Evolutionary conservation across 495 filamentous ascomycete species (phyloP).

Genomic region (Annulohypoxylon maeteangense): DNA sequence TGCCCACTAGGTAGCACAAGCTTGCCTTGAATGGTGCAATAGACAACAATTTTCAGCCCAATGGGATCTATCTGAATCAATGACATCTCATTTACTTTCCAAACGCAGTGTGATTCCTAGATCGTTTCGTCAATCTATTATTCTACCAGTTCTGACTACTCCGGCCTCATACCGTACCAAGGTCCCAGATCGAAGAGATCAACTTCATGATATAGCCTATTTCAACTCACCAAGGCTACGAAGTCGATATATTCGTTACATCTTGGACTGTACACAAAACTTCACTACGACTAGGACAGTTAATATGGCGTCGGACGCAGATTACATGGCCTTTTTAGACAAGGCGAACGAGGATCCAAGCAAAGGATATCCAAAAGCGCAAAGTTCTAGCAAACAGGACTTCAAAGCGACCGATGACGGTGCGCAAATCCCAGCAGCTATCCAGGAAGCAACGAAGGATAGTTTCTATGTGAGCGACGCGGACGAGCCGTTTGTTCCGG

Average conservation of each 20-base stretch:
- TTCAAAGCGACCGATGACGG: constrained; percentile 65
- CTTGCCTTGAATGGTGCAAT: background rate
- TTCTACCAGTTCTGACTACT: background rate
- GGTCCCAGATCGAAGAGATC: background rate
- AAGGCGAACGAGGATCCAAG: constrained; percentile 80
- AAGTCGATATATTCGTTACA: constrained; percentile 18
- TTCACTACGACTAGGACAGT: constrained; percentile 34
- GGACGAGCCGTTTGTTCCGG: constrained; percentile 84
- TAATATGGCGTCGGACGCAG: constrained; percentile 79
- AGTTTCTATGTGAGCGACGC: constrained; percentile 80
- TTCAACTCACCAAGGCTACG: background rate
- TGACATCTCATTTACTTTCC: constrained; percentile 9
- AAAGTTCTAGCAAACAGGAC: constrained; percentile 36
- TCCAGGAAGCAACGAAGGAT: constrained; percentile 64
- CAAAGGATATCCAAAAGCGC: constrained; percentile 51
- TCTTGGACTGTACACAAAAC: constrained; percentile 1
- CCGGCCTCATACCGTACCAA: background rate
- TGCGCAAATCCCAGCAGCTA: constrained; percentile 63
- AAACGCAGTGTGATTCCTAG: constrained; percentile 10
- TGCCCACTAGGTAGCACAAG: background rate
- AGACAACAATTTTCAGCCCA: constrained; percentile 22
- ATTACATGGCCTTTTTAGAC: constrained; percentile 82
- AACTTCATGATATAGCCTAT: background rate
- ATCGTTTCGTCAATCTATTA: constrained; percentile 10
- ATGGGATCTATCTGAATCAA: constrained; percentile 25